phyloP scores from a whole-genome alignment of 2,329 filamentous ascomycete genomes.

The Botryosphaeria agaves region DNA sequence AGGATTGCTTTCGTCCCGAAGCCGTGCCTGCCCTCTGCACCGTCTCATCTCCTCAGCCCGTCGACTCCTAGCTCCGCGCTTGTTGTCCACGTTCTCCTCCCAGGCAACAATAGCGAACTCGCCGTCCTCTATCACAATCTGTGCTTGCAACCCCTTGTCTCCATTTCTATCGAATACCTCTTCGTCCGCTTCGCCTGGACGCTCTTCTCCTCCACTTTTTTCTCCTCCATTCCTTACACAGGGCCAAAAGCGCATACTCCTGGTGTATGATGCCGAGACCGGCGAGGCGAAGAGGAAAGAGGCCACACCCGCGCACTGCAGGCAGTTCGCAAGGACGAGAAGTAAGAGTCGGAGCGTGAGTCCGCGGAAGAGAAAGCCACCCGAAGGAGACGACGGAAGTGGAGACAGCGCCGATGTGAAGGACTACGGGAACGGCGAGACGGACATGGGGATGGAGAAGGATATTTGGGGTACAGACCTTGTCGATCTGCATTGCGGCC shows the following conservation, averaged over 20 bases:
- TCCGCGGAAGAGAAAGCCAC: not conserved
- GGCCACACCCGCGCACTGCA: too few relatives aligned
- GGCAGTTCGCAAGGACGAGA: not conserved
- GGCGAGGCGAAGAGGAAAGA: too few relatives aligned
- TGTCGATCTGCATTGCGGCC: too few relatives aligned
- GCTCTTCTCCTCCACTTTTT: constrained; percentile 4
- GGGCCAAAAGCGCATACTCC: too few relatives aligned
- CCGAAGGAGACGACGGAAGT: not conserved
- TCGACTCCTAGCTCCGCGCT: not conserved
- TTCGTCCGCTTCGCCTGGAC: constrained; percentile 8
- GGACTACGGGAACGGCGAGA: too few relatives aligned
- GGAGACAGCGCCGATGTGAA: too few relatives aligned
- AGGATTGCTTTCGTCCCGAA: constrained; percentile 8
- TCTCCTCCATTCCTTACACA: not conserved
- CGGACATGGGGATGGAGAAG: too few relatives aligned
- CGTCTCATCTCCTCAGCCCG: not conserved
- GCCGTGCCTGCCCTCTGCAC: not conserved
- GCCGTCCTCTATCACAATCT: constrained; percentile 7
- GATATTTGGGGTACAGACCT: too few relatives aligned
- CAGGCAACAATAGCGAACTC: constrained; percentile 4
- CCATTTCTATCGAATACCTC: constrained; percentile 6
- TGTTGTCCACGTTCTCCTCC: constrained; percentile 5
- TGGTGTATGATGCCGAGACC: too few relatives aligned
- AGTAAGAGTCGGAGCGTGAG: not conserved
- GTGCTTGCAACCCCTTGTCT: constrained; percentile 6